Percentiles rank a stretch among this genome's conserved stretches.
phyloP scores from a whole-genome alignment of 176 grass and related monocot genomes.

The Bothriochloa decipiens region DNA sequence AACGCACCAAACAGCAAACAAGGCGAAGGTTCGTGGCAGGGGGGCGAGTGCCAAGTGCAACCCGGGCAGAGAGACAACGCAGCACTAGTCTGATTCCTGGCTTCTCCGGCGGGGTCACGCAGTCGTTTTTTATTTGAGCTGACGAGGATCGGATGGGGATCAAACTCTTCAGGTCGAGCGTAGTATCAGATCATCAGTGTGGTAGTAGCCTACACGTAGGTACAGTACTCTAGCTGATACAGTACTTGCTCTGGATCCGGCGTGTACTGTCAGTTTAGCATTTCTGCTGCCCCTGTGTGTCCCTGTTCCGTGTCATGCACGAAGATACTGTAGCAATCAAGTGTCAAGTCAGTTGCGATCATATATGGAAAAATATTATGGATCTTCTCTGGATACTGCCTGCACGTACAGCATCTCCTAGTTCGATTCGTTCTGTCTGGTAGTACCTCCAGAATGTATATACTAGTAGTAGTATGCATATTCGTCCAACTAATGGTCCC shows the following conservation, averaged over 20 bases:
- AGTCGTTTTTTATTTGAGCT: background rate
- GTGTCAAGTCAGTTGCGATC: background rate
- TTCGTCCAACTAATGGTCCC: too few relatives aligned
- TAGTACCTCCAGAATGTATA: too few relatives aligned
- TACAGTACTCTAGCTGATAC: too few relatives aligned
- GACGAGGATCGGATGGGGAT: background rate
- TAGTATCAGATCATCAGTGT: background rate
- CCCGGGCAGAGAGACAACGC: background rate
- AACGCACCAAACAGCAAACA: background rate
- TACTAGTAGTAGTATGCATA: too few relatives aligned
- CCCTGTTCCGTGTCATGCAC: background rate
- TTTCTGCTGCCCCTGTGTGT: too few relatives aligned
- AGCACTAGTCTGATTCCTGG: background rate
- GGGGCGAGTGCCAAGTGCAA: background rate
- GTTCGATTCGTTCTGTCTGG: too few relatives aligned
- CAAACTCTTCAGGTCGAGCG: background rate
- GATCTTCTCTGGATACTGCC: background rate
- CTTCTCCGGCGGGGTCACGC: background rate
- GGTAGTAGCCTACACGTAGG: too few relatives aligned
- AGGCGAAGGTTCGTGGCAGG: constrained; percentile 3
- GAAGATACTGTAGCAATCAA: background rate
- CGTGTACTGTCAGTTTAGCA: background rate
- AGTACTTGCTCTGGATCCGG: too few relatives aligned
- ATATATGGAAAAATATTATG: background rate
- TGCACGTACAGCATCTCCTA: background rate